Percentiles rank a stretch among this genome's conserved stretches.
These are phyloP conservation scores for Phytophthora vignae DNA, from an alignment of 352 stramenopile genomes.

Conservation along the genomic window DNA sequence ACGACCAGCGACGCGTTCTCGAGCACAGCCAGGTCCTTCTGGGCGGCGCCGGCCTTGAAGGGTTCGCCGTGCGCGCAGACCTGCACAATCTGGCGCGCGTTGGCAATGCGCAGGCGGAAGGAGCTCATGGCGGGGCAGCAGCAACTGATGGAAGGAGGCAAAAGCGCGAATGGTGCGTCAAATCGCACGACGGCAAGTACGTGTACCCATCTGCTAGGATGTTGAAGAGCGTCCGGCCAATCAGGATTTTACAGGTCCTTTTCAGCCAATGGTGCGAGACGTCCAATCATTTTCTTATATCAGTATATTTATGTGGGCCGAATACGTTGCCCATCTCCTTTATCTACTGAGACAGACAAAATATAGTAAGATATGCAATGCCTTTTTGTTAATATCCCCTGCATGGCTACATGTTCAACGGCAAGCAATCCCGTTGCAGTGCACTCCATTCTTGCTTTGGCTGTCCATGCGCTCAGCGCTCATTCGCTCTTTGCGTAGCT, in stretches of 20 bases:
- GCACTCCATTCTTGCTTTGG: slow-evolving; percentile 25
- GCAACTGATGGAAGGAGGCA: slow-evolving; percentile 13
- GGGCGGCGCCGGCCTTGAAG: slow-evolving; percentile 70
- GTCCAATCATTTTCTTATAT: slow-evolving; percentile 33
- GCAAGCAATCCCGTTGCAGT: slow-evolving; percentile 8
- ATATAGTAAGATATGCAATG: no score
- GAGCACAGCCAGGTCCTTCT: slow-evolving; percentile 72
- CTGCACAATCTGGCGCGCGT: slow-evolving; percentile 78
- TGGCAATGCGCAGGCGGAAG: slow-evolving; percentile 73
- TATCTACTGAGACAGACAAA: slow-evolving; percentile 7
- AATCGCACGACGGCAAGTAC: slow-evolving; percentile 9
- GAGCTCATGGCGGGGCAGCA: slow-evolving; percentile 59
- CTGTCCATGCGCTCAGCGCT: slow-evolving; percentile 31
- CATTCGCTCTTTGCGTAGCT: slow-evolving; percentile 35
- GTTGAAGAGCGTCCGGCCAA: slow-evolving; percentile 25
- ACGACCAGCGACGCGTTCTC: slow-evolving; percentile 70
- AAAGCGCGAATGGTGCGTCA: slow-evolving; percentile 36
- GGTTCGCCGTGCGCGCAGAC: slow-evolving; percentile 67
- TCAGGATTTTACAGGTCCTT: slow-evolving; percentile 8
- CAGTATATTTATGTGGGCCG: not conserved
- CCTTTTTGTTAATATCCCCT: not conserved
- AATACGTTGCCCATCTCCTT: slow-evolving; percentile 4
- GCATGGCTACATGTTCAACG: slow-evolving; percentile 11
- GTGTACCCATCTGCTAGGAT: slow-evolving; percentile 24
- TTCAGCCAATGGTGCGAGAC: slow-evolving; percentile 17